phyloP scores from a whole-genome alignment of 768 basidiomycete genomes.

The Fistulinella prunicolor region DNA sequence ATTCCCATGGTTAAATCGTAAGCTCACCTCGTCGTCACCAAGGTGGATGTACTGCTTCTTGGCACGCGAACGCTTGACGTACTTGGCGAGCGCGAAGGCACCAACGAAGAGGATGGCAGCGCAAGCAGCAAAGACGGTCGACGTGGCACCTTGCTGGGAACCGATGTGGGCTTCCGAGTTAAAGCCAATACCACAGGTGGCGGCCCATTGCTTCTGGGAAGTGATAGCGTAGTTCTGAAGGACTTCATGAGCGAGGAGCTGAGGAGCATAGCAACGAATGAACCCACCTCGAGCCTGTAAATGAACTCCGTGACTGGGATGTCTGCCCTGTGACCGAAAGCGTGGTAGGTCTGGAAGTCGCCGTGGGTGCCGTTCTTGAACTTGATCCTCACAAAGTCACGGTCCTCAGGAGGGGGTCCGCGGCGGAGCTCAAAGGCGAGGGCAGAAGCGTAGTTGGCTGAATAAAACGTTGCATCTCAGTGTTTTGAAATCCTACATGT shows the following conservation, averaged over 20 bases:
- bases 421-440: slow-evolving; percentile 77
- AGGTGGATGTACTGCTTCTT: slow-evolving; percentile 36
- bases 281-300: slow-evolving; percentile 68
- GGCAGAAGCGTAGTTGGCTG: slow-evolving; percentile 73
- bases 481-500: background rate
- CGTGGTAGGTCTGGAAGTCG: slow-evolving; percentile 64
- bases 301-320: slow-evolving; percentile 85
- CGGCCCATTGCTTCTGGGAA: slow-evolving; percentile 44
- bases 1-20: background rate
- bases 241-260: background rate
- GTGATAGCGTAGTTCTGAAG: slow-evolving; percentile 44
- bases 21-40: slow-evolving; percentile 37
- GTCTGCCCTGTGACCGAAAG: slow-evolving; percentile 71
- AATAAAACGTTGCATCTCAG: slow-evolving; percentile 10
- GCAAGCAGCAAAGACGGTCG: slow-evolving; percentile 33
- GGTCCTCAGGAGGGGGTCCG: slow-evolving; percentile 68
- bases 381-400: slow-evolving; percentile 80
- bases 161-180: slow-evolving; percentile 33
- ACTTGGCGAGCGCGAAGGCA: slow-evolving; percentile 33
- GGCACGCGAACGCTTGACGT: slow-evolving; percentile 34
- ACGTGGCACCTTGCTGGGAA: slow-evolving; percentile 29
- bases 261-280: background rate
- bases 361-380: slow-evolving; percentile 78
- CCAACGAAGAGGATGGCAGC: slow-evolving; percentile 38
- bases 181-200: slow-evolving; percentile 35